phyloP scores from a whole-genome alignment of 345 rosid species.

The Salix udensis region DNA sequence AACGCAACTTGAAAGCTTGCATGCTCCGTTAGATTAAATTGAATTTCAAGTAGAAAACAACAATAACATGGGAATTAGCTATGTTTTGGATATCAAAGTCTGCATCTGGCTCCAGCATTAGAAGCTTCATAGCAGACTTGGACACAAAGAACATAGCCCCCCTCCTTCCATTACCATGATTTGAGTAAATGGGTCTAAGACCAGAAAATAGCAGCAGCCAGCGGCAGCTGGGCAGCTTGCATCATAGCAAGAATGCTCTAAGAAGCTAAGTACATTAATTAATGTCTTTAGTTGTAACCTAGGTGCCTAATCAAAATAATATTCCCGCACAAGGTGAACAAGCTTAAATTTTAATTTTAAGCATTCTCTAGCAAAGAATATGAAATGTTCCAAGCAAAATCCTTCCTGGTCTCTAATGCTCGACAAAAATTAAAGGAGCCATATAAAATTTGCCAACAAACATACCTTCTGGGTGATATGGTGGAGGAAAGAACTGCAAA shows the following conservation, averaged over 20 bases:
- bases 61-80: neutral
- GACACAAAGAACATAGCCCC: too few species aligned
- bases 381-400: neutral
- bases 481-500: slow-evolving; percentile 74
- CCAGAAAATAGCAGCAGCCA: neutral
- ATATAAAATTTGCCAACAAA: neutral
- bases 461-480: slow-evolving; percentile 52
- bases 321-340: neutral
- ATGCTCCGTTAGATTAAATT: neutral
- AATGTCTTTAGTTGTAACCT: neutral
- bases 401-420: neutral
- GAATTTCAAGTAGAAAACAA: neutral
- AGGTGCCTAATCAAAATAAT: neutral
- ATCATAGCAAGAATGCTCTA: too few species aligned
- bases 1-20: neutral
- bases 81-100: neutral
- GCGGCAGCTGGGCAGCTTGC: neutral
- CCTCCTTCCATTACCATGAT: too few species aligned
- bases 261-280: neutral
- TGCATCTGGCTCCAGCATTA: neutral
- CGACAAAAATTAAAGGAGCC: neutral
- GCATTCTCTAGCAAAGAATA: neutral
- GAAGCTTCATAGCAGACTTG: neutral
- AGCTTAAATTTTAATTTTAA: neutral
- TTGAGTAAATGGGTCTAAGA: too few species aligned